Evolutionary conservation across 176 grass and related monocot genomes (phyloP).

Genomic region (Bothriochloa decipiens): DNA sequence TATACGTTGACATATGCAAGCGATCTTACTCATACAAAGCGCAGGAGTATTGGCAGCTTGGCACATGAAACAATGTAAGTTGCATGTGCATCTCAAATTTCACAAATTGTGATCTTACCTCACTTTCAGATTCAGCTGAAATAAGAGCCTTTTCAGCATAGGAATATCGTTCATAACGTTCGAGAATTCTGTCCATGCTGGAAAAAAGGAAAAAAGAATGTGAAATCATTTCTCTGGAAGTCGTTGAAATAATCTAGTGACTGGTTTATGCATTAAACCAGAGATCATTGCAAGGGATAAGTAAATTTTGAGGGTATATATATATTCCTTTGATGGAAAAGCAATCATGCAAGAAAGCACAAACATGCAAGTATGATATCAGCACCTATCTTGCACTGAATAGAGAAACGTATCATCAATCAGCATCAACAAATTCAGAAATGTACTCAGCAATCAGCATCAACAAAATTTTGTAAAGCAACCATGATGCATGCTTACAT

Average conservation of each 20-base stretch:
- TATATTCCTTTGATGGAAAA: constrained; percentile 3
- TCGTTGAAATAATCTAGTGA: not conserved
- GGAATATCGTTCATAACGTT: constrained; percentile 73
- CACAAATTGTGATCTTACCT: constrained; percentile 48
- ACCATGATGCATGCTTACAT: not conserved
- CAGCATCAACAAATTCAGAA: too few species aligned
- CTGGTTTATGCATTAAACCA: not conserved
- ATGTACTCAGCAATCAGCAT: too few species aligned
- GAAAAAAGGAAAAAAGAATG: not conserved
- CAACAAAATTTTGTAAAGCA: not conserved
- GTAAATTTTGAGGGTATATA: not conserved
- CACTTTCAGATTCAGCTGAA: constrained; percentile 60
- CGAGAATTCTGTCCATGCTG: constrained; percentile 83
- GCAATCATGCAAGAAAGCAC: not conserved
- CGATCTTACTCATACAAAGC: not conserved
- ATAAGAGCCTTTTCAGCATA: constrained; percentile 73
- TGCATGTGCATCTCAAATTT: not conserved
- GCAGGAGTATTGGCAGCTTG: not conserved
- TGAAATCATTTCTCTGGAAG: not conserved
- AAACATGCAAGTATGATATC: not conserved
- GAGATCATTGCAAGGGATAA: not conserved
- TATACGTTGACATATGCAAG: constrained; percentile 2
- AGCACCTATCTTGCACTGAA: not conserved
- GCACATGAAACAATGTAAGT: not conserved
- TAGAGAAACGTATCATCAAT: not conserved